These are phyloP conservation scores for Penicillium paxilli DNA, from an alignment of 495 filamentous ascomycete species.

Conservation along the genomic window DNA sequence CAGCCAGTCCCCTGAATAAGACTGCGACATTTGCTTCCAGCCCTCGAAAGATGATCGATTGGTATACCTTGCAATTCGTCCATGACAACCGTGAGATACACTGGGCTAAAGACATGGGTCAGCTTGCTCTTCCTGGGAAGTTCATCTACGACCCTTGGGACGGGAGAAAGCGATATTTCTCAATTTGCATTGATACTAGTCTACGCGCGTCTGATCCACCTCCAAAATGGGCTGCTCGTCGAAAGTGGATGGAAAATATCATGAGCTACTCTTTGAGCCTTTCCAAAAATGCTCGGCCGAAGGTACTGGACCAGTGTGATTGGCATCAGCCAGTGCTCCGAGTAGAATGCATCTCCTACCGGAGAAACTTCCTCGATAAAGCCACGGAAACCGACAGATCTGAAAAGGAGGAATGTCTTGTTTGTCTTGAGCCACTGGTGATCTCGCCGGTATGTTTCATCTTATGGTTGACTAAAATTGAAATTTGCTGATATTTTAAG, in stretches of 20 bases:
- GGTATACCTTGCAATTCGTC: slow-evolving; percentile 58
- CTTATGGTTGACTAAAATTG: background rate
- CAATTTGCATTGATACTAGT: slow-evolving; percentile 32
- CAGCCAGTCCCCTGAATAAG: slow-evolving; percentile 25
- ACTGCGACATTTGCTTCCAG: background rate
- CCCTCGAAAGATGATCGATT: slow-evolving; percentile 59
- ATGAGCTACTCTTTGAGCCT: slow-evolving; percentile 64
- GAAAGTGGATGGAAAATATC: slow-evolving; percentile 58
- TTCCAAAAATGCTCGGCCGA: slow-evolving; percentile 52
- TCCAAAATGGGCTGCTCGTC: slow-evolving; percentile 42
- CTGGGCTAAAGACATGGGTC: slow-evolving; percentile 54
- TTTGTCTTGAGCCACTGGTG: slow-evolving; percentile 52
- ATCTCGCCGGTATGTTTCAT: slow-evolving; percentile 66
- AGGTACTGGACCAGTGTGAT: slow-evolving; percentile 44
- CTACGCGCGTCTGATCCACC: slow-evolving; percentile 56
- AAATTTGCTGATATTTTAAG: slow-evolving; percentile 30
- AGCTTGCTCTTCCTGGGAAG: slow-evolving; percentile 59
- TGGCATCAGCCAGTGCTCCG: slow-evolving; percentile 75
- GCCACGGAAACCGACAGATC: slow-evolving; percentile 52
- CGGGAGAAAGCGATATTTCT: slow-evolving; percentile 58
- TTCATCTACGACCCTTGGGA: slow-evolving; percentile 75
- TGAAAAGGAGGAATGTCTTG: slow-evolving; percentile 25
- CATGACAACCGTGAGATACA: slow-evolving; percentile 48
- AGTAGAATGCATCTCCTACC: slow-evolving; percentile 69
- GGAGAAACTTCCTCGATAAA: slow-evolving; percentile 78